These are phyloP conservation scores for Tetratostichococcus sp. DNA, from an alignment of 139 green algal species.

Conservation along the genomic window DNA sequence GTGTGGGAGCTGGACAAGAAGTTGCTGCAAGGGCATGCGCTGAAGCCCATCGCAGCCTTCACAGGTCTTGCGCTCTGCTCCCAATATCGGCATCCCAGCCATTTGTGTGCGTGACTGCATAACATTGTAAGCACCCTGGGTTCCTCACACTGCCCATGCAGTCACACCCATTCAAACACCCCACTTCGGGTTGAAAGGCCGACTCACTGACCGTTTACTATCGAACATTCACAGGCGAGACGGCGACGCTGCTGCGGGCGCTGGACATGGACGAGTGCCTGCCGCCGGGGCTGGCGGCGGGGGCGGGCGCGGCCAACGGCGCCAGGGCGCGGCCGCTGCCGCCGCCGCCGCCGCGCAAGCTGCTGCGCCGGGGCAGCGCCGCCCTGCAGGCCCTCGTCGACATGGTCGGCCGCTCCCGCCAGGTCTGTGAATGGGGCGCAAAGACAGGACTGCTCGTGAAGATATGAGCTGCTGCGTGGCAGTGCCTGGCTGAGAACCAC, in stretches of 20 bases:
- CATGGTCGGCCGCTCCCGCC: constrained; percentile 34
- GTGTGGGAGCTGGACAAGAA: constrained; percentile 85
- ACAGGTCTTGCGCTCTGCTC: not conserved
- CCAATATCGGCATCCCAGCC: too few relatives aligned
- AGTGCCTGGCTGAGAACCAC: too few relatives aligned
- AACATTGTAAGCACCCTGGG: too few relatives aligned
- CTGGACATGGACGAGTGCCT: constrained; percentile 69
- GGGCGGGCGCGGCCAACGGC: not conserved
- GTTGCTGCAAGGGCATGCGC: constrained; percentile 67
- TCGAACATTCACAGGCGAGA: too few relatives aligned
- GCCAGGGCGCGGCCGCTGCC: not conserved
- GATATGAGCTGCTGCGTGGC: not conserved
- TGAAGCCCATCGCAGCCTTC: constrained; percentile 58
- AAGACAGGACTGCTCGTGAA: too few relatives aligned
- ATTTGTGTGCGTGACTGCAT: too few relatives aligned
- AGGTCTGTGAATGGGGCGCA: not conserved
- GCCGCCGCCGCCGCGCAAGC: constrained; percentile 5
- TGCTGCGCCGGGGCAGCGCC: constrained; percentile 16
- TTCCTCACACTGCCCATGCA: too few relatives aligned
- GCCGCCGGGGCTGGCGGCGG: constrained; percentile 5
- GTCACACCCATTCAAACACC: too few relatives aligned
- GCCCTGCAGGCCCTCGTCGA: constrained; percentile 32
- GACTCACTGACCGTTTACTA: too few relatives aligned
- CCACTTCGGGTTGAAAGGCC: too few relatives aligned
- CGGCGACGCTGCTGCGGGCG: constrained; percentile 49